These are phyloP conservation scores for Hypoxylon sp. DNA, from an alignment of 2,329 filamentous ascomycete genomes.

Conservation along the genomic window DNA sequence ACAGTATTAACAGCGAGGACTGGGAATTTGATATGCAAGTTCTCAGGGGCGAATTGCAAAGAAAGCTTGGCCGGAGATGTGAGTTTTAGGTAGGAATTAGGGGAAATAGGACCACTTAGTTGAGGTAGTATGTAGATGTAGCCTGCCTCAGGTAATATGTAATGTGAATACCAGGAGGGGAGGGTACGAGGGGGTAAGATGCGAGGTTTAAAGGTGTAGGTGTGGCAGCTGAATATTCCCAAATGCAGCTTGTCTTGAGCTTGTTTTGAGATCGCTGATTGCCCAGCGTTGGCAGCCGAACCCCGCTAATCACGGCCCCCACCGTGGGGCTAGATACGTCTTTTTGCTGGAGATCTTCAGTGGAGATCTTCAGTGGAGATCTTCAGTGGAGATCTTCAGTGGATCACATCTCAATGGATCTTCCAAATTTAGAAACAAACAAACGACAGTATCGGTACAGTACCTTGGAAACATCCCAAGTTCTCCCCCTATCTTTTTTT, in stretches of 20 bases:
- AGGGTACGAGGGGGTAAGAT: background rate
- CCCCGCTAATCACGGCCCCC: slow-evolving; percentile 27
- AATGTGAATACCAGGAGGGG: background rate
- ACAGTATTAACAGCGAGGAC: slow-evolving; percentile 13
- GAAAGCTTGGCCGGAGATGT: slow-evolving; percentile 7
- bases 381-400: slow-evolving; percentile 15
- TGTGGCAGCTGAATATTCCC: slow-evolving; percentile 31
- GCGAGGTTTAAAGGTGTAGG: slow-evolving; percentile 19
- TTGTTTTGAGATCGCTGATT: slow-evolving; percentile 19
- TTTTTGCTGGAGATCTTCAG: slow-evolving; percentile 11
- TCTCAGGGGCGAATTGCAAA: slow-evolving; percentile 7
- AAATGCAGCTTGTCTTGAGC: slow-evolving; percentile 26
- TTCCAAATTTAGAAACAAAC: slow-evolving; percentile 35
- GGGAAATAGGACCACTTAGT: too few relatives aligned
- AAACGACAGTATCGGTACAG: slow-evolving; percentile 20
- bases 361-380: too few relatives aligned
- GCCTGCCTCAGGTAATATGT: slow-evolving; percentile 1
- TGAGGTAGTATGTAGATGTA: background rate
- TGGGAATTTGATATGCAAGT: slow-evolving; percentile 6
- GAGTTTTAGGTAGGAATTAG: background rate
- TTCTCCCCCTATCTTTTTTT: slow-evolving; percentile 18
- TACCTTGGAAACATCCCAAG: slow-evolving; percentile 13
- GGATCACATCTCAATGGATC: slow-evolving; percentile 11
- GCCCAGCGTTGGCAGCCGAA: slow-evolving; percentile 2
- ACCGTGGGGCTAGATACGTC: slow-evolving; percentile 36